Conservation (phyloP, 257 asterid species). For the Agastache rugosa region DNA sequence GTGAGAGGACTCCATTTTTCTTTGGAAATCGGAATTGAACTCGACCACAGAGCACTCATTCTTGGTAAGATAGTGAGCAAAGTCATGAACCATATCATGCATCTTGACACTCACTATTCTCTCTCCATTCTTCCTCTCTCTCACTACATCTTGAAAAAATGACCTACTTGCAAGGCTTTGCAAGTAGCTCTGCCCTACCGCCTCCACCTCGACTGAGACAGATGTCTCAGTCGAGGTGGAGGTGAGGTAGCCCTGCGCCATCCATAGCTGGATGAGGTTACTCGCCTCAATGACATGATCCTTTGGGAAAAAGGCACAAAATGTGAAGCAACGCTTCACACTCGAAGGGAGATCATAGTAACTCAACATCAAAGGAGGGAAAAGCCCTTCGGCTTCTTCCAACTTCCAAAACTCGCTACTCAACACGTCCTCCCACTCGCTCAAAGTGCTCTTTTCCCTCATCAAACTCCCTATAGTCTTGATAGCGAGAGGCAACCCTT, state of each 20-base stretch:
- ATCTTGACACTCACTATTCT: conserved; percentile 46
- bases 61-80: conserved; percentile 51
- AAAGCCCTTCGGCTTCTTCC: conserved; percentile 46
- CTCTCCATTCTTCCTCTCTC: conserved; percentile 42
- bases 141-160: conserved; percentile 44
- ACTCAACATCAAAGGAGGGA: conserved; percentile 59
- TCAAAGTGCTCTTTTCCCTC: conserved; percentile 42
- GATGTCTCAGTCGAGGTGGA: conserved; percentile 33
- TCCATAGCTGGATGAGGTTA: conserved; percentile 56
- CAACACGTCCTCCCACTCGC: conserved; percentile 49
- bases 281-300: conserved; percentile 50
- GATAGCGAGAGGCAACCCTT: conserved; percentile 53
- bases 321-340: conserved; percentile 52
- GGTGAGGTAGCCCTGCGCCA: conserved; percentile 60
- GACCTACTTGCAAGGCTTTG: conserved; percentile 53
- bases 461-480: conserved; percentile 49
- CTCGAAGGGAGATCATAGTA: conserved; percentile 49
- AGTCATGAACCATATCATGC: conserved; percentile 64
- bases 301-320: conserved; percentile 55
- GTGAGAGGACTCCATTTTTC: conserved; percentile 38
- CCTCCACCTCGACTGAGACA: conserved; percentile 29
- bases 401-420: conserved; percentile 51
- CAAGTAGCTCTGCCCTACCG: conserved; percentile 45
- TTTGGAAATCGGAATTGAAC: conserved; percentile 39
- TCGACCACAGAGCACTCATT: conserved; percentile 57